phyloP scores from a whole-genome alignment of 805 yeast species.

The Peterozyma toletana region DNA sequence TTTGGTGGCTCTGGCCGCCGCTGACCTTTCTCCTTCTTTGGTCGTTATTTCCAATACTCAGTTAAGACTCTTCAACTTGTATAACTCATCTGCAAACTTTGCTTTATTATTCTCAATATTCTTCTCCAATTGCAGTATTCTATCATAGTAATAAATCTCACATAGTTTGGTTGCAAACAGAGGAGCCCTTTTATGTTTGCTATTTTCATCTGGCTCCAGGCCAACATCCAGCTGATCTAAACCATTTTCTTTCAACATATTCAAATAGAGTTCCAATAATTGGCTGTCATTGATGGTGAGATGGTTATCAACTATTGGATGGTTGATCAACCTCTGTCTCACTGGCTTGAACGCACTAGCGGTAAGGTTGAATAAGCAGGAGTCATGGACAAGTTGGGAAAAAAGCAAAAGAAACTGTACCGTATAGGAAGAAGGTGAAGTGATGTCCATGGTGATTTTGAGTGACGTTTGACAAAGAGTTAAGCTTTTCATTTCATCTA shows the following conservation, averaged over 20 bases:
- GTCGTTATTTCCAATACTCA: too few species aligned
- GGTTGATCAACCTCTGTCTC: constrained; percentile 12
- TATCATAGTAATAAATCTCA: constrained; percentile 13
- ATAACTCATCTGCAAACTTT: constrained; percentile 10
- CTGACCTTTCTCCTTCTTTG: too few species aligned
- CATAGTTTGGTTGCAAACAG: constrained; percentile 15
- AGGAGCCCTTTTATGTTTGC: constrained; percentile 11
- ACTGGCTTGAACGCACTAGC: constrained; percentile 10
- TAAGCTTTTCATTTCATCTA: too few species aligned
- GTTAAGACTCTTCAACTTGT: neutral
- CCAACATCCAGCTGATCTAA: constrained; percentile 7
- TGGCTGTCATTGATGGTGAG: constrained; percentile 11
- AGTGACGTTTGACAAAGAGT: too few species aligned
- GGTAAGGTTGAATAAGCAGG: constrained; percentile 9
- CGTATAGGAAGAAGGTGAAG: constrained; percentile 12
- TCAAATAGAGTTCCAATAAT: constrained; percentile 12
- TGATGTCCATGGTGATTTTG: too few species aligned
- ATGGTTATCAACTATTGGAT: constrained; percentile 17
- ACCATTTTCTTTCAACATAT: constrained; percentile 12
- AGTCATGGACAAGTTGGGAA: constrained; percentile 20
- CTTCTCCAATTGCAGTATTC: constrained; percentile 16
- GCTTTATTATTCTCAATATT: constrained; percentile 10
- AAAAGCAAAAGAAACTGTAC: constrained; percentile 21
- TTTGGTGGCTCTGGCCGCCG: too few species aligned
- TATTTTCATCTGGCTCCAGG: constrained; percentile 3